phyloP scores from a whole-genome alignment of 2,329 filamentous ascomycete species.

The Alternaria longipes region DNA sequence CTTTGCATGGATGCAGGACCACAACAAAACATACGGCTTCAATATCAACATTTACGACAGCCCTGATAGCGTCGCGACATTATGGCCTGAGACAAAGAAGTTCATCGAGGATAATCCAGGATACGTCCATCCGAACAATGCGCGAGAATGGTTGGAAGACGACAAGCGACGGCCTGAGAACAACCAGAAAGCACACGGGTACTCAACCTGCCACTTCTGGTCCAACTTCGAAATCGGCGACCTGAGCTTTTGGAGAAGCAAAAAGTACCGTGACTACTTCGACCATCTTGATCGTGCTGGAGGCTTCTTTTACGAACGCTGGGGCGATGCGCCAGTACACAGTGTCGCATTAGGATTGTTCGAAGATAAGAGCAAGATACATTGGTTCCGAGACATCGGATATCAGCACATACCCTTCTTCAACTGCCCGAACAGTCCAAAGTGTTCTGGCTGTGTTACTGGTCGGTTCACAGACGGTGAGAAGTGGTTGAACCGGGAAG shows the following conservation, averaged over 20 bases:
- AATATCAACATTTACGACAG: conserved; percentile 97
- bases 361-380: conserved; percentile 87
- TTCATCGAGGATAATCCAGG: conserved; percentile 87
- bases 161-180: conserved; percentile 78
- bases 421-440: conserved; percentile 97
- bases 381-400: conserved; percentile 99
- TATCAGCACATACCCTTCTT: conserved; percentile 99
- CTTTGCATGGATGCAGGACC: conserved; percentile 96
- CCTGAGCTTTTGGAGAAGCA: conserved; percentile 89
- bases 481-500: conserved; percentile 83
- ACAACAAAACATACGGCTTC: conserved; percentile 99
- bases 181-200: conserved; percentile 83
- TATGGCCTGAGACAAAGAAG: conserved; percentile 96
- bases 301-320: conserved; percentile 98
- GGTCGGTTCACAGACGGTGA: conserved; percentile 91
- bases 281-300: conserved; percentile 92
- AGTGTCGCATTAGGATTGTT: conserved; percentile 92
- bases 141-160: conserved; percentile 88
- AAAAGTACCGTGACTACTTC: conserved; percentile 94
- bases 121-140: conserved; percentile 83
- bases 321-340: conserved; percentile 97
- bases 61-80: conserved; percentile 81
- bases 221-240: conserved; percentile 98
- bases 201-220: conserved; percentile 99
- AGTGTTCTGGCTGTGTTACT: conserved; percentile 87